Percentiles rank a stretch among this genome's conserved stretches.
phyloP scores from a whole-genome alignment of 176 grass and related monocot species.

The Juncus effusus region DNA sequence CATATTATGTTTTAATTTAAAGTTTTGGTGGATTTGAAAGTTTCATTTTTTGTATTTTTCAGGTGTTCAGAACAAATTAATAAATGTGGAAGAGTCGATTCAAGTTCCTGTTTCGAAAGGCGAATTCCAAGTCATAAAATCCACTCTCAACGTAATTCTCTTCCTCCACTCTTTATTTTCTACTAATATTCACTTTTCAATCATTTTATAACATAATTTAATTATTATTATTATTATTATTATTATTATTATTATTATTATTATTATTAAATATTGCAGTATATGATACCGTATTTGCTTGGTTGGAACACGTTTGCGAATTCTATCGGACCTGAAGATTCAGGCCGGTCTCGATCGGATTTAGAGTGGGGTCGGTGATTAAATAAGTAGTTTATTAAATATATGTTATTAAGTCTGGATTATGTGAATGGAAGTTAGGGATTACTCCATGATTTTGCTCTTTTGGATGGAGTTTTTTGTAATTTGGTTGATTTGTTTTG shows the following conservation, averaged over 20 bases:
- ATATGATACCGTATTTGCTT: constrained; percentile 80
- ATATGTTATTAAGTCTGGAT: not conserved
- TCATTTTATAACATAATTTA: not conserved
- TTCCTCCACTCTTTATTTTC: constrained; percentile 1
- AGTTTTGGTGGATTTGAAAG: not conserved
- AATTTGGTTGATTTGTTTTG: not conserved
- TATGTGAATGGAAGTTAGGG: not conserved
- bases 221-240: too few species aligned
- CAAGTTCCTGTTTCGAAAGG: constrained; percentile 82
- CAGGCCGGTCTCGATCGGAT: constrained; percentile 41
- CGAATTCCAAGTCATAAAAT: constrained; percentile 70
- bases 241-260: too few species aligned
- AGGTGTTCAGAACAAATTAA: constrained; percentile 88
- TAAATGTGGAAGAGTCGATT: constrained; percentile 86
- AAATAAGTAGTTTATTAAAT: not conserved
- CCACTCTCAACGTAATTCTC: constrained; percentile 65
- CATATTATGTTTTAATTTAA: too few species aligned
- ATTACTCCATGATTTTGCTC: not conserved
- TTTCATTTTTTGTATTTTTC: constrained; percentile 2
- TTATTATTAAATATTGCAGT: constrained; percentile 40
- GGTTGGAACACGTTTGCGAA: constrained; percentile 79
- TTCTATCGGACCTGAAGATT: constrained; percentile 58
- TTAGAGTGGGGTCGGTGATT: constrained; percentile 62
- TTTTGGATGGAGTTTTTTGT: not conserved
- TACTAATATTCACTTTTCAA: not conserved